Conservation (phyloP, 805 yeast genomes). For the Myxozyma neotropica region DNA sequence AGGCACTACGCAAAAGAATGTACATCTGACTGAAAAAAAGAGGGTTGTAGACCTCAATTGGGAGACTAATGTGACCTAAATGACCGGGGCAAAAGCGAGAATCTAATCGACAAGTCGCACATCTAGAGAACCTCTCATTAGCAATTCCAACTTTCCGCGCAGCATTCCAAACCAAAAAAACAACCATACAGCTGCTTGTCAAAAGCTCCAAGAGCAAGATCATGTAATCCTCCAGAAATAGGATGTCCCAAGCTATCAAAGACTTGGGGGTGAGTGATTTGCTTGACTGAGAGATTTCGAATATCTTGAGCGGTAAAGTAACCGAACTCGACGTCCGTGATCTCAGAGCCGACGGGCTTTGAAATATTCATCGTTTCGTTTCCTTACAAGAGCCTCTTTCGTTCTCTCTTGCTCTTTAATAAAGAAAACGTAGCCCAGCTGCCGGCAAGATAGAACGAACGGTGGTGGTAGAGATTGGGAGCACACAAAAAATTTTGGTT, state of each 20-base stretch:
- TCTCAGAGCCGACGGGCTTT: conserved; percentile 93
- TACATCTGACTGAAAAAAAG: conserved; percentile 90
- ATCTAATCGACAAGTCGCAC: conserved; percentile 95
- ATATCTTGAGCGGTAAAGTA: conserved; percentile 81
- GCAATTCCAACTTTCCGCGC: neutral
- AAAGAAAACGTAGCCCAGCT: neutral
- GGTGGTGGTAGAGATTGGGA: neutral
- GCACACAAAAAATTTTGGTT: conserved; percentile 11
- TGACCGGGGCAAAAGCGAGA: conserved; percentile 97
- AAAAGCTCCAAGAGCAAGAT: conserved; percentile 93
- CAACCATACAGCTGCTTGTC: conserved; percentile 32
- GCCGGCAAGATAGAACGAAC: neutral
- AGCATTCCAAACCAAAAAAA: neutral
- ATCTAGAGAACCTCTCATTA: conserved; percentile 41
- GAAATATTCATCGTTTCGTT: conserved; percentile 78
- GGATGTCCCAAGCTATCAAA: conserved; percentile 97
- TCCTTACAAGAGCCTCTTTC: neutral
- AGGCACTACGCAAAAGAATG: conserved; percentile 76
- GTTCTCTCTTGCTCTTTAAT: neutral
- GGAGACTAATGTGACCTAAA: conserved; percentile 96
- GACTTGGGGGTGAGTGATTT: conserved; percentile 93
- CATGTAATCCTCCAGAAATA: conserved; percentile 88
- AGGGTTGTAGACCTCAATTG: conserved; percentile 94
- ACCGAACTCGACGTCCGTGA: conserved; percentile 88
- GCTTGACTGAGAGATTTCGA: conserved; percentile 86